phyloP scores from a whole-genome alignment of 495 filamentous ascomycete genomes.

The Hypoxylon rickii region DNA sequence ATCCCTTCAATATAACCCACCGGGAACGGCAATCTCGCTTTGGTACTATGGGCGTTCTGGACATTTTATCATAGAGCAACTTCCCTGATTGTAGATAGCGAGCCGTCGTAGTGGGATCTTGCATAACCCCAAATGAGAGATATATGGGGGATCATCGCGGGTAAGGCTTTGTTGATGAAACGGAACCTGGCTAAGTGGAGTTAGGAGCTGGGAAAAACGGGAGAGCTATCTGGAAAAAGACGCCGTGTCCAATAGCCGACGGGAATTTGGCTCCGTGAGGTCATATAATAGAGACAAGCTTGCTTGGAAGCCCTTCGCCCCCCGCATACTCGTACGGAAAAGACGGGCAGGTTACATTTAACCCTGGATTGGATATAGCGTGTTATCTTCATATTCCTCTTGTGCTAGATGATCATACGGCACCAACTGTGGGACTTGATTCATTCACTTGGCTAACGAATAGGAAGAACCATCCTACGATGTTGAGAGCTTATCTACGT shows the following conservation, averaged over 20 bases:
- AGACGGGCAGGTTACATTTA: background rate
- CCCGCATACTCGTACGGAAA: background rate
- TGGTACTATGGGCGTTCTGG: constrained; percentile 20
- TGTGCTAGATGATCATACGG: background rate
- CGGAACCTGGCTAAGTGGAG: constrained; percentile 27
- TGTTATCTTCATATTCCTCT: background rate
- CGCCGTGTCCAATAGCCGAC: constrained; percentile 27
- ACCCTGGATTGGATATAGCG: constrained; percentile 7
- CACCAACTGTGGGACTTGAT: constrained; percentile 6
- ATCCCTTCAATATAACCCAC: constrained; percentile 23
- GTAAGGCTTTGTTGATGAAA: constrained; percentile 24
- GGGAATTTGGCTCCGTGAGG: constrained; percentile 30
- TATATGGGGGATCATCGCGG: constrained; percentile 21
- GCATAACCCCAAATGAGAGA: constrained; percentile 11
- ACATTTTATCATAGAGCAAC: constrained; percentile 3
- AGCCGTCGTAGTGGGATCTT: constrained; percentile 21
- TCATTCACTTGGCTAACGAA: constrained; percentile 6
- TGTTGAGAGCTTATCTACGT: constrained; percentile 6
- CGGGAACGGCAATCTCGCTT: constrained; percentile 21
- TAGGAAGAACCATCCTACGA: constrained; percentile 1
- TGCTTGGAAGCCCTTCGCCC: no score
- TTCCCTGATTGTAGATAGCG: constrained; percentile 1
- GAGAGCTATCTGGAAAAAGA: constrained; percentile 36
- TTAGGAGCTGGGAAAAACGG: constrained; percentile 31
- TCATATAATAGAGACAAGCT: no score